phyloP scores from a whole-genome alignment of 1,284 basidiomycete genomes.

The Microbotryum intermedium region DNA sequence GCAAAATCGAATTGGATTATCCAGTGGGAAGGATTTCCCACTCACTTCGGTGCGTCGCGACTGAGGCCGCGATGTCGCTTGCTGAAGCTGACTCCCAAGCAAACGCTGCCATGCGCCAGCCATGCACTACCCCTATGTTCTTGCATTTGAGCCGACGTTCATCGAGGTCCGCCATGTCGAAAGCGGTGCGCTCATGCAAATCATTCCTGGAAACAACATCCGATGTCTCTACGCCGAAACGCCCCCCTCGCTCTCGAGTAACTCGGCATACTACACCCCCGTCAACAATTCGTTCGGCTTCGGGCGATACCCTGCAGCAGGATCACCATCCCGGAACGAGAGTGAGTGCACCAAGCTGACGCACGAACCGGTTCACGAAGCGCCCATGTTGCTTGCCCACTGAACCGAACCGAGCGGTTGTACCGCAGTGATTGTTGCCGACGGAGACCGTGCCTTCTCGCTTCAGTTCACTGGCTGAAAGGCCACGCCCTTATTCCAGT shows the following conservation, averaged over 20 bases:
- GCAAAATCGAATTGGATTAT: conserved; percentile 88
- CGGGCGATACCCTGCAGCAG: not conserved
- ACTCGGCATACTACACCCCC: not conserved
- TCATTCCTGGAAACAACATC: conserved; percentile 71
- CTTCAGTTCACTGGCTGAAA: conserved; percentile 1
- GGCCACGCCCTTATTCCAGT: too few species aligned
- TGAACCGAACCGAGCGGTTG: not conserved
- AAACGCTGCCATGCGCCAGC: conserved; percentile 47
- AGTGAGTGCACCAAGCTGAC: conserved; percentile 42
- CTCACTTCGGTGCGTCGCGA: conserved; percentile 68
- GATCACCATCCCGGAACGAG: conserved; percentile 48
- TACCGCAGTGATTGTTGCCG: conserved; percentile 6
- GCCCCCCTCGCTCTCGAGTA: conserved; percentile 57
- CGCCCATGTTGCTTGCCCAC: too few species aligned
- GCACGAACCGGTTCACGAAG: not conserved
- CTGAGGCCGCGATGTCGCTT: not conserved
- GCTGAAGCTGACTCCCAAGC: not conserved
- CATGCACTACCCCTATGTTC: conserved; percentile 89
- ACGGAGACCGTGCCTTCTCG: conserved; percentile 13
- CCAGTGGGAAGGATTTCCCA: conserved; percentile 91
- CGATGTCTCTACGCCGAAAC: conserved; percentile 88
- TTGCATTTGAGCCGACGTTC: conserved; percentile 94
- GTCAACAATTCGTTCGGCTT: not conserved
- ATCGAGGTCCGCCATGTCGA: conserved; percentile 96
- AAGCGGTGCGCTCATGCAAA: conserved; percentile 82